Percentiles rank a stretch among this genome's conserved stretches.
These are phyloP conservation scores for Cyclospora cayetanensis DNA, from an alignment of 169 alveolate genomes.

Conservation along the genomic window DNA sequence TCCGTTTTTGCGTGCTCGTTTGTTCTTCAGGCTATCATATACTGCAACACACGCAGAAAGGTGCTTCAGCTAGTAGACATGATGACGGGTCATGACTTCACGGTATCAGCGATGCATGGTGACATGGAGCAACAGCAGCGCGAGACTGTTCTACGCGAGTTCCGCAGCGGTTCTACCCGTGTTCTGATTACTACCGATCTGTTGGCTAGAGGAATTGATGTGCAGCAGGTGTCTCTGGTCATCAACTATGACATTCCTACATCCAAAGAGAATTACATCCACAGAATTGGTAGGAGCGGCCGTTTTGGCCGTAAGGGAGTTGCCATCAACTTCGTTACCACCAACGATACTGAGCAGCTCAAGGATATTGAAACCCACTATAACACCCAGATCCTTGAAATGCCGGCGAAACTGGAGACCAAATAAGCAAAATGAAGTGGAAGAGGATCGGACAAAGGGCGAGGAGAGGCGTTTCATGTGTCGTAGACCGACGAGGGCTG, in stretches of 20 bases:
- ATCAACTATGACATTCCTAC: conserved; percentile 98
- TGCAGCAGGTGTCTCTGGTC: conserved; percentile 92
- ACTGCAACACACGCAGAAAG: conserved; percentile 98
- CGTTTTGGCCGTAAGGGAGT: conserved; percentile 99
- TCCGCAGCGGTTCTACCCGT: conserved; percentile 98
- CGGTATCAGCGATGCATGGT: conserved; percentile 98
- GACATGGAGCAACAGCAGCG: conserved; percentile 98
- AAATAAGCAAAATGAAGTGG: not conserved
- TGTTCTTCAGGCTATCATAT: conserved; percentile 92
- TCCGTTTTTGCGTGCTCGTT: not conserved
- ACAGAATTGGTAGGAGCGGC: conserved; percentile 99
- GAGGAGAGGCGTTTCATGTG: too few relatives aligned
- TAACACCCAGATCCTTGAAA: conserved; percentile 98
- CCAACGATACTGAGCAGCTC: conserved; percentile 93
- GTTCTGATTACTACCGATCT: conserved; percentile 99
- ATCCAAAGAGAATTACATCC: conserved; percentile 97
- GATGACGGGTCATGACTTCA: conserved; percentile 96
- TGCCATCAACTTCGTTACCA: conserved; percentile 98
- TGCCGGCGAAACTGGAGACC: conserved; percentile 96
- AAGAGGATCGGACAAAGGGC: not conserved
- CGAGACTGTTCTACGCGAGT: conserved; percentile 97
- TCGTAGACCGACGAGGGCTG: not conserved
- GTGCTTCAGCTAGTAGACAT: conserved; percentile 95
- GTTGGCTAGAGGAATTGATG: conserved; percentile 99
- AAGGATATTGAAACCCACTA: conserved; percentile 97